phyloP scores from a whole-genome alignment of 192 early-diverging fungal genomes.

The Diversispora epigaea region DNA sequence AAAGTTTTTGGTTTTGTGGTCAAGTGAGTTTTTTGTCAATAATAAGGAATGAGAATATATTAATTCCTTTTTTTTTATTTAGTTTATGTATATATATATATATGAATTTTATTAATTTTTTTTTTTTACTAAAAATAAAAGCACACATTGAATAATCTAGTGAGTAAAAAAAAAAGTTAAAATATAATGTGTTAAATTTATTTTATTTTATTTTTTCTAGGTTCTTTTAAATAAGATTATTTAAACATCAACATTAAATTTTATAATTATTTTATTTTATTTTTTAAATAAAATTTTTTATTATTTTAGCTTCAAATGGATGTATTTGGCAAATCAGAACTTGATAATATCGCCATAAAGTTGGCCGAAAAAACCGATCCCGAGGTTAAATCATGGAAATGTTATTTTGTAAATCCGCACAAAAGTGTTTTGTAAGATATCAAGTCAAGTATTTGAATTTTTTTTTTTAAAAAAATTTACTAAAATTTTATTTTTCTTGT shows the following conservation, averaged over 20 bases:
- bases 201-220: not conserved
- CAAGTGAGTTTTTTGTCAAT: not conserved
- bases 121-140: not conserved
- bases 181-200: not conserved
- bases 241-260: too few species aligned
- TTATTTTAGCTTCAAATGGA: slow-evolving; percentile 24
- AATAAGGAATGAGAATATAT: not conserved
- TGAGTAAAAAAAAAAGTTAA: not conserved
- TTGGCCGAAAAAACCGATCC: not conserved
- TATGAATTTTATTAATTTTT: not conserved
- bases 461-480: not conserved
- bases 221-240: not conserved
- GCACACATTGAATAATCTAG: slow-evolving; percentile 20
- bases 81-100: not conserved
- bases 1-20: slow-evolving; percentile 27
- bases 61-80: not conserved
- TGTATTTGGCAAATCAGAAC: slow-evolving; percentile 9
- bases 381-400: not conserved
- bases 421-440: slow-evolving; percentile 24
- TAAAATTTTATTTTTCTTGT: not conserved
- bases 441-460: not conserved
- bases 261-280: not conserved
- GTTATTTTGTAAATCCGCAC: slow-evolving; percentile 25
- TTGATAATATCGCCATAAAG: slow-evolving; percentile 12
- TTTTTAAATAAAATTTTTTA: too few species aligned